A percentile compares a stretch with the other conserved stretches of the same genome.
These are phyloP conservation scores for Picochlorum sp. DNA, from an alignment of 139 green algal genomes.

Conservation along the genomic window DNA sequence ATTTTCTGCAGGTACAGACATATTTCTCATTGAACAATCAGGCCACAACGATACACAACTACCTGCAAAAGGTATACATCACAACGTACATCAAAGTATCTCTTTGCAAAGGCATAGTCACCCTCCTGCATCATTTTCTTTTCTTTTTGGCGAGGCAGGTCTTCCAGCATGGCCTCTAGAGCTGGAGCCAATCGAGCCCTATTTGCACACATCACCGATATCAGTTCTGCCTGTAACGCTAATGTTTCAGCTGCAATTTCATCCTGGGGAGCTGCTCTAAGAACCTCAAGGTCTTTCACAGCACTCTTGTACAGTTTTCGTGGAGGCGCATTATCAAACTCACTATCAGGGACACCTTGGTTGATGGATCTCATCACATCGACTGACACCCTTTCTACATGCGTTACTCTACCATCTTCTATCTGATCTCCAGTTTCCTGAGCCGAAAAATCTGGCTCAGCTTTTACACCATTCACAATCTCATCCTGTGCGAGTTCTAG, in stretches of 20 bases:
- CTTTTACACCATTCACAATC: neutral
- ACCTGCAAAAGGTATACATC: slow-evolving; percentile 6
- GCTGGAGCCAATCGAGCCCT: slow-evolving; percentile 31
- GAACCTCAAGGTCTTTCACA: slow-evolving; percentile 23
- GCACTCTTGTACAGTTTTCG: slow-evolving; percentile 44
- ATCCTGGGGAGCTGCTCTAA: slow-evolving; percentile 67
- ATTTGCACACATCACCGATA: slow-evolving; percentile 40
- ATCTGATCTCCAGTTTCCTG: neutral
- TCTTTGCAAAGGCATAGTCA: neutral
- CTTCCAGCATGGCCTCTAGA: slow-evolving; percentile 33
- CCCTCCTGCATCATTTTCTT: neutral
- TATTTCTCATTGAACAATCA: neutral
- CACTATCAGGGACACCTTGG: slow-evolving; percentile 9
- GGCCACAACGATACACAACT: slow-evolving; percentile 8
- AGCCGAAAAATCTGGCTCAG: neutral
- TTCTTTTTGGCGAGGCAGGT: slow-evolving; percentile 38
- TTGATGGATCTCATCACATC: slow-evolving; percentile 26
- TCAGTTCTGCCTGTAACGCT: slow-evolving; percentile 41
- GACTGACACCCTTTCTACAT: slow-evolving; percentile 1
- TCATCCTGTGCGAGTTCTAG: neutral
- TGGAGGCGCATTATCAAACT: slow-evolving; percentile 5
- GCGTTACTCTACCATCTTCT: neutral
- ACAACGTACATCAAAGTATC: slow-evolving; percentile 1
- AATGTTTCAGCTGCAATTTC: slow-evolving; percentile 75
- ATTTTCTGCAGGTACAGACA: neutral